Evolutionary conservation across 306 rosid species (phyloP), one percentile per base, ranked within the genome.

Genomic region (Lathyrus oleraceus): DNA sequence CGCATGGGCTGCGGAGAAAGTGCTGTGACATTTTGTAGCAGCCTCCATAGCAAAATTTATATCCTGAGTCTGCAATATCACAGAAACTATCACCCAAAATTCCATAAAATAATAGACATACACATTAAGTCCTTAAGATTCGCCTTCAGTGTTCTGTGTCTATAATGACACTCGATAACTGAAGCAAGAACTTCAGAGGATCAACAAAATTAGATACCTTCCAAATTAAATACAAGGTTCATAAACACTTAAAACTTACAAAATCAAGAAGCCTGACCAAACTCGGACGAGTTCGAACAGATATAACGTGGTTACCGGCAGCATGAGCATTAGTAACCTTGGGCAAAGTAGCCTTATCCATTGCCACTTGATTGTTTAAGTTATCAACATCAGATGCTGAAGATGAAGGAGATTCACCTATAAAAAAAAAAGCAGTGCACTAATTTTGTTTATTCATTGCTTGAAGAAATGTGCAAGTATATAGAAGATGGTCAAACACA

Each of bases 331-430:
- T 76, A 72, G 80, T 58, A 42, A 71, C 84, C 77, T 68, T 82
- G 56, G 78, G 40, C 65, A 82, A 83, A 61, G 81, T 35, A 69
- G 79, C 67, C 85, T 69, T 89, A 76, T 87, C 89, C 20, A 38
- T 65, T 30, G 77, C 73, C 62, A 65, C 79, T 48, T 82, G 96
- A 74, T 81, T 84, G 83, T 81, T 81, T 12, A 87, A 72, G 85
- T 87, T 85, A 76, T 85, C 96, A 28, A 87, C 78, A 81, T 90
- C 96, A 58, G 94, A 87, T 47, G 89, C 89, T 69, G 96, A 90
- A 75, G 91, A 85, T 56, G 88, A 89, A 67, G 89, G 96, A 60
- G 91, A 87, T 67, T 85, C 94, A 64, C 89, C 96, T 90, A 76
- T 68, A 68, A 69, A 68, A 70, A 69, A 68, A 70, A 53, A 76